These are phyloP conservation scores for Trichosanthes truncata DNA, from an alignment of 306 rosid genomes.

Conservation along the genomic window DNA sequence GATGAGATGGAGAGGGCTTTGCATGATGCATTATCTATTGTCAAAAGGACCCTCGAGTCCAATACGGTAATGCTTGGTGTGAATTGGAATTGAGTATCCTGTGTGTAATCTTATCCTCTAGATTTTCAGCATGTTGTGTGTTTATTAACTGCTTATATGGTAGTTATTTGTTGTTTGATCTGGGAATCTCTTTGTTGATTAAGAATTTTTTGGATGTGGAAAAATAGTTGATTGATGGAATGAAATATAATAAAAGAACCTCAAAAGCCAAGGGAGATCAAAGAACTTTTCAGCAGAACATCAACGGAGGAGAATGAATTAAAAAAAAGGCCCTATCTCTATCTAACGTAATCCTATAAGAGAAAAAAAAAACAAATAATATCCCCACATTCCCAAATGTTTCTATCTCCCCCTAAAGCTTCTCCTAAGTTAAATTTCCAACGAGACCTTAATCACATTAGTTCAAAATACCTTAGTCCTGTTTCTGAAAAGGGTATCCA, in stretches of 20 bases:
- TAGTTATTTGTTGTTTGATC: background rate
- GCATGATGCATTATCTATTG: constrained; percentile 84
- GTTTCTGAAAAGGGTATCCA: background rate
- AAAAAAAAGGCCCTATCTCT: too few relatives aligned
- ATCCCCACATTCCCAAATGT: background rate
- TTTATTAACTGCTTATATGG: background rate
- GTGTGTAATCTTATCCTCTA: background rate
- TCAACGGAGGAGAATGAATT: background rate
- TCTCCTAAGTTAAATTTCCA: background rate
- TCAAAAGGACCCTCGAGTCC: constrained; percentile 94
- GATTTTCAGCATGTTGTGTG: background rate
- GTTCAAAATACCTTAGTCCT: background rate
- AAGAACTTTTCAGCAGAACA: background rate
- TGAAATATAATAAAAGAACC: background rate
- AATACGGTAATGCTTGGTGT: constrained; percentile 45
- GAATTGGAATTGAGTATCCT: background rate
- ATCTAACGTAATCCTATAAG: background rate
- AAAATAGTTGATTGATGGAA: background rate
- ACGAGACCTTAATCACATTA: background rate
- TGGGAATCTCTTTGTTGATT: background rate
- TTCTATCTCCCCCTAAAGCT: background rate
- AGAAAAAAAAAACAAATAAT: background rate
- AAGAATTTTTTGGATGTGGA: background rate
- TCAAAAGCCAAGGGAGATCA: background rate
- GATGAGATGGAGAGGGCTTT: constrained; percentile 98